Base-by-base conservation (phyloP, 352 stramenopile genomes). In the Pythium sp. region DNA sequence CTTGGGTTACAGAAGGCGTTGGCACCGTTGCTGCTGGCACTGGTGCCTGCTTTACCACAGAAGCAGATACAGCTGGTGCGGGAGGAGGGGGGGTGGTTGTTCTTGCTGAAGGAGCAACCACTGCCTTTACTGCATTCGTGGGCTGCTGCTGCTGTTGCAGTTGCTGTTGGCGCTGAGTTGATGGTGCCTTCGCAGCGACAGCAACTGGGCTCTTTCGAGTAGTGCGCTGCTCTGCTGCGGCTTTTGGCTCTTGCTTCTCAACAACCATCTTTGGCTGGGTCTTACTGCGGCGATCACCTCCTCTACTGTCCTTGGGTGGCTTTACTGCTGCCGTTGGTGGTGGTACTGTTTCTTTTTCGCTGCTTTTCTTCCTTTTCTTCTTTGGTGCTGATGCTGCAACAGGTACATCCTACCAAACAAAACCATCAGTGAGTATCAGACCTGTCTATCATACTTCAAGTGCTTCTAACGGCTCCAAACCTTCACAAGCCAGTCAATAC, bases 401-500 rank as follows among this genome's bases (percentile, higher is more conserved):
- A 30, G 60, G 43, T 24, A n/a, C 60, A 28, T 65, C 60, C 60
- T 54, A 22, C 6, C 7, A 28, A 57, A 34, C 28, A 28, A 3
- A 56, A 30, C 11, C n/a, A 38, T 15, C 28, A 9, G 6, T 58
- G 47, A 61, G 30, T 36, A 28, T 54, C 24, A 12, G 4, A 26
- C 36, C 15, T 38, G 5, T 49, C 22, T 24, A 5, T 28, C 32
- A n/a, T 7, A 54, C 6, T 11, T 38, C 30, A 56, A 57, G 5
- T 11, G 20, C 8, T 8, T 20, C 15, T 28, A 59, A 41, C 8
- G 9, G 30, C 43, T 46, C 2, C 30, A 28, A 61, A 67, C 62
- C 62, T 68, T 62, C 24, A 68, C 46, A 4, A 68, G 36, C 63
- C 63, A 68, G 53, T 62, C 63, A 22, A 68, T 61, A 26, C 63